A percentile compares a stretch with the other conserved stretches of the same genome.
Conservation (phyloP, 2,329 filamentous ascomycete species). For the Chrysoporthe deuterocubensis region DNA sequence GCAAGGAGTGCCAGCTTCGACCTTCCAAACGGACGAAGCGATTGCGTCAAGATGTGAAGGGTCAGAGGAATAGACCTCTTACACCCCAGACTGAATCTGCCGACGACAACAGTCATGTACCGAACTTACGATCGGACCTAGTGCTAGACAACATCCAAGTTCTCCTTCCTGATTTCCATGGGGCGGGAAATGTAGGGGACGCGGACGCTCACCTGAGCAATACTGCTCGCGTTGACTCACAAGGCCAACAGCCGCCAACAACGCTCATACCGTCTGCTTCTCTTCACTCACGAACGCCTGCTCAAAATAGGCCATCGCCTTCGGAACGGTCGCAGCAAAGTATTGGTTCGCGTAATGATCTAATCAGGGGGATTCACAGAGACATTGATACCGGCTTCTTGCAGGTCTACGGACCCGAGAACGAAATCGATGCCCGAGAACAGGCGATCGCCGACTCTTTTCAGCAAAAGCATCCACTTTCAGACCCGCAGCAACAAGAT, state of each 20-base stretch:
- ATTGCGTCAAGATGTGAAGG: not conserved
- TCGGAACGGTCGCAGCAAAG: slow-evolving; percentile 4
- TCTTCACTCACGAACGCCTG: not conserved
- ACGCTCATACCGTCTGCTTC: not conserved
- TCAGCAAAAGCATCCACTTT: slow-evolving; percentile 31
- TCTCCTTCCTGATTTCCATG: slow-evolving; percentile 18
- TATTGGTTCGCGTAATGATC: not conserved
- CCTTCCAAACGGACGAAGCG: slow-evolving; percentile 37
- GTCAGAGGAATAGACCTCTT: not conserved
- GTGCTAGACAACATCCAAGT: slow-evolving; percentile 15
- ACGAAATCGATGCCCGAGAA: slow-evolving; percentile 37
- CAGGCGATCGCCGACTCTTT: slow-evolving; percentile 37
- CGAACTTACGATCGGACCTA: slow-evolving; percentile 1
- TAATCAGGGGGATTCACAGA: not conserved
- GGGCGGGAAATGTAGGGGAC: not conserved
- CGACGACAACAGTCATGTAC: not conserved
- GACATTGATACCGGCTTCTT: slow-evolving; percentile 43
- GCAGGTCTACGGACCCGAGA: slow-evolving; percentile 41
- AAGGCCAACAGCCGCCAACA: not conserved
- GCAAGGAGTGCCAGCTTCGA: slow-evolving; percentile 36
- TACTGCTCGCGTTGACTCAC: not conserved
- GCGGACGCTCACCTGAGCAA: not conserved
- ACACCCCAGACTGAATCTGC: slow-evolving; percentile 1
- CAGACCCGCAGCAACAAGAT: slow-evolving; percentile 33
- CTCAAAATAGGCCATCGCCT: not conserved